Evolutionary conservation across 225 moss, liverwort and hornwort species (phyloP).

Genomic region (Polytrichum formosum): DNA sequence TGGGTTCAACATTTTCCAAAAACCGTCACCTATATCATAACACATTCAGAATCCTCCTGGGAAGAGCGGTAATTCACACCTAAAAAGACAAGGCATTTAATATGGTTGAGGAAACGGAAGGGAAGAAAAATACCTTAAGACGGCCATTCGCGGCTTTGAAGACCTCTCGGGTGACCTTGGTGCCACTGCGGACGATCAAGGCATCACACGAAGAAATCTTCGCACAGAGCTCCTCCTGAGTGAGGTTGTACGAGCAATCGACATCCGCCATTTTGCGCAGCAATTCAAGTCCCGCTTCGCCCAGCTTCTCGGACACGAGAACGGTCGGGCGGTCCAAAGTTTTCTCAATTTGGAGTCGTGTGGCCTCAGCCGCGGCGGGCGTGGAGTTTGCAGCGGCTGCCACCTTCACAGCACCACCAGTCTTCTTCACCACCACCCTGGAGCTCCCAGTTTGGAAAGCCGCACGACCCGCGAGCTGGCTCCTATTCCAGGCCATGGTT

Average conservation of each 20-base stretch:
- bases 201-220: conserved; percentile 89
- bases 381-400: conserved; percentile 25
- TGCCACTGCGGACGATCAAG: conserved; percentile 90
- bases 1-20: too few relatives aligned
- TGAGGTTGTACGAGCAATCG: conserved; percentile 84
- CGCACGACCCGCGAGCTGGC: conserved; percentile 18
- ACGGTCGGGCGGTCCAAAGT: conserved; percentile 54
- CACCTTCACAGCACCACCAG: conserved; percentile 15
- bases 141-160: conserved; percentile 90
- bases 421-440: not conserved
- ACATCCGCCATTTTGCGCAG: conserved; percentile 77
- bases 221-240: conserved; percentile 81
- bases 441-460: conserved; percentile 13
- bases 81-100: too few relatives aligned
- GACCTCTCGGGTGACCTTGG: conserved; percentile 91
- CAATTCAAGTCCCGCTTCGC: conserved; percentile 74
- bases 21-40: too few relatives aligned
- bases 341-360: conserved; percentile 24
- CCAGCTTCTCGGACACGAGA: conserved; percentile 88
- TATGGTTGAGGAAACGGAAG: too few relatives aligned
- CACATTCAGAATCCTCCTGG: too few relatives aligned
- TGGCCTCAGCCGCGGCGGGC: conserved; percentile 17
- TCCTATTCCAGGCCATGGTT: conserved; percentile 7
- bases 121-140: conserved; percentile 47
- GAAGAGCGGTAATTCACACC: too few relatives aligned